phyloP scores from a whole-genome alignment of 225 moss, liverwort and hornwort species.

The Climacium dendroides region DNA sequence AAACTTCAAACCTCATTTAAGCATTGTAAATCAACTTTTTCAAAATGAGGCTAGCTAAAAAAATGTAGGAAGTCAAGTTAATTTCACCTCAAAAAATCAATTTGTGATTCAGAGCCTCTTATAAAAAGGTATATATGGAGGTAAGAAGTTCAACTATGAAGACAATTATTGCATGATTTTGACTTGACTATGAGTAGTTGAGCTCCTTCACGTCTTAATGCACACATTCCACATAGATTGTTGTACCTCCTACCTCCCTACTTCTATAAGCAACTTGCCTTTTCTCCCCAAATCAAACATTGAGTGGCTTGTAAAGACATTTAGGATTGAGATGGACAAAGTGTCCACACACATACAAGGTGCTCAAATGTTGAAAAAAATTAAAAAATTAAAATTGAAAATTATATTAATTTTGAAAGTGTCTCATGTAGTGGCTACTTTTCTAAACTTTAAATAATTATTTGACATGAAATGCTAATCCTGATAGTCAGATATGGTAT shows the following conservation, averaged over 20 bases:
- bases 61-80: not conserved
- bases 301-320: not conserved
- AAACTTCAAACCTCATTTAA: not conserved
- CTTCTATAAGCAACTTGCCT: not conserved
- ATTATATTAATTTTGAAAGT: too few species aligned
- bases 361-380: not conserved
- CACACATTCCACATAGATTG: not conserved
- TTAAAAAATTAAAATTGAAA: not conserved
- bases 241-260: not conserved
- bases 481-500: fast-evolving
- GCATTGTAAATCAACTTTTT: not conserved
- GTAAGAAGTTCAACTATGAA: not conserved
- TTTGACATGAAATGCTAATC: not conserved
- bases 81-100: not conserved
- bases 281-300: not conserved
- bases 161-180: not conserved
- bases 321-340: not conserved
- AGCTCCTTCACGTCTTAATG: not conserved
- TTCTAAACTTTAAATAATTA: not conserved
- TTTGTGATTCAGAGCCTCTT: not conserved
- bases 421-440: fast-evolving
- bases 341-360: not conserved
- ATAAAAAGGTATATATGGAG: not conserved
- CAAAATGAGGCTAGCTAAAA: fast-evolving
- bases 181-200: not conserved